A percentile compares a stretch with the other conserved stretches of the same genome.
Conservation (phyloP, 768 basidiomycete genomes). For the Trametes sanguinea region DNA sequence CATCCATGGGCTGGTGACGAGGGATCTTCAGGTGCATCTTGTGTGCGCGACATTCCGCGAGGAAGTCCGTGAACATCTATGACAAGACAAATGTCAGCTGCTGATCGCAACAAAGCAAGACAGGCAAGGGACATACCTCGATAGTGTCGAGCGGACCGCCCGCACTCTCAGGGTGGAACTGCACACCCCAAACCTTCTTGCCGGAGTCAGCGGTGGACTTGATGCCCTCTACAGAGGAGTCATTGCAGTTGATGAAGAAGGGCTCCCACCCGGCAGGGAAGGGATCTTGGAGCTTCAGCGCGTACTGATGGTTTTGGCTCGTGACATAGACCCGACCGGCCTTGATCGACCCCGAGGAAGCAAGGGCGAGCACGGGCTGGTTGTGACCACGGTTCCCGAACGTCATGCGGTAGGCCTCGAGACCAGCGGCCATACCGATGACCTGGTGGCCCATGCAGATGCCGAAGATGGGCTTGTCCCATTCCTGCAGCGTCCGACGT, state of each 20-base stretch:
- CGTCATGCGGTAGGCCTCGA: slow-evolving; percentile 97
- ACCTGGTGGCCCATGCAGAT: slow-evolving; percentile 99
- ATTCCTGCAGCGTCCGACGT: slow-evolving; percentile 80
- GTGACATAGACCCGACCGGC: slow-evolving; percentile 98
- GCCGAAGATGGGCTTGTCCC: slow-evolving; percentile 94
- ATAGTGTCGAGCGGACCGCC: slow-evolving; percentile 99
- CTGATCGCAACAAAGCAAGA: slow-evolving; percentile 3
- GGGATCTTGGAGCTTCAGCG: slow-evolving; percentile 88
- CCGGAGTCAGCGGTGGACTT: slow-evolving; percentile 90
- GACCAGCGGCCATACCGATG: slow-evolving; percentile 94
- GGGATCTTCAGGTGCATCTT: slow-evolving; percentile 39
- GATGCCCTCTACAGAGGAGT: slow-evolving; percentile 98
- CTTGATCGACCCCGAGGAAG: slow-evolving; percentile 90
- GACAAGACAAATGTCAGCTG: not conserved
- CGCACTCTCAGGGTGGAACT: slow-evolving; percentile 98
- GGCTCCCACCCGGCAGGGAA: slow-evolving; percentile 98
- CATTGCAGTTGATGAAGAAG: slow-evolving; percentile 99
- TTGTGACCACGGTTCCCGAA: slow-evolving; percentile 99
- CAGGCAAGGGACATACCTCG: slow-evolving; percentile 56
- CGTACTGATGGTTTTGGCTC: slow-evolving; percentile 98
- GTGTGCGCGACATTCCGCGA: slow-evolving; percentile 72
- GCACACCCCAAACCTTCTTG: slow-evolving; percentile 95
- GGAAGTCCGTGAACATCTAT: slow-evolving; percentile 94
- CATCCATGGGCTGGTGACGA: slow-evolving; percentile 24
- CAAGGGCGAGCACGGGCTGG: slow-evolving; percentile 94